phyloP scores from a whole-genome alignment of 495 filamentous ascomycete genomes.

The Pseudomonodictys pantanalensis region DNA sequence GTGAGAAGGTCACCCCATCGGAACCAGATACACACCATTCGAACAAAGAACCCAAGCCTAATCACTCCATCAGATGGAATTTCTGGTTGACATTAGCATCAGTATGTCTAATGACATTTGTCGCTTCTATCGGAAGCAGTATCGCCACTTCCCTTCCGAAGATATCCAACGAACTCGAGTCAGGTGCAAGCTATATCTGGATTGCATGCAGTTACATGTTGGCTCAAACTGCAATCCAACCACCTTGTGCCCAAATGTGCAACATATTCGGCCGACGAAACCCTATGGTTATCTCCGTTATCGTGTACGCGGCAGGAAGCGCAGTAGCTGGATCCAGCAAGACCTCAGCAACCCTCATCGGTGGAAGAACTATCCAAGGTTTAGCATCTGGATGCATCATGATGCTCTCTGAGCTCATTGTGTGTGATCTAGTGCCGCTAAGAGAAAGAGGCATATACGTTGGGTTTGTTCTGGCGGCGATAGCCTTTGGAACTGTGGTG shows the following conservation, averaged over 20 bases:
- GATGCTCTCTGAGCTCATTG: constrained; percentile 39
- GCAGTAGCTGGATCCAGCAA: constrained; percentile 14
- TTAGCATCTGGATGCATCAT: constrained; percentile 15
- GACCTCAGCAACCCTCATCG: constrained; percentile 17
- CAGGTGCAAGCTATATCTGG: constrained; percentile 54
- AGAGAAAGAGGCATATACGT: constrained; percentile 42
- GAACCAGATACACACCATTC: too few relatives aligned
- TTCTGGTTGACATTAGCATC: too few relatives aligned
- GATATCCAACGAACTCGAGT: too few relatives aligned
- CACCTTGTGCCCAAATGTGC: constrained; percentile 20
- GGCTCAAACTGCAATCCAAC: constrained; percentile 25
- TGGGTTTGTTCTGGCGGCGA: constrained; percentile 31
- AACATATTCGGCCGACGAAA: constrained; percentile 28
- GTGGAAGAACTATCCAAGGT: constrained; percentile 25
- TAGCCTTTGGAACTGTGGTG: constrained; percentile 34
- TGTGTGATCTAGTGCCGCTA: constrained; percentile 45
- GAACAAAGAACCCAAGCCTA: too few relatives aligned
- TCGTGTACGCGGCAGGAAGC: constrained; percentile 19
- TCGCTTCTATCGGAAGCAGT: too few relatives aligned
- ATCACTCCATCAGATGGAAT: too few relatives aligned
- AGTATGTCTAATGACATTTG: too few relatives aligned
- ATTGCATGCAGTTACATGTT: constrained; percentile 46
- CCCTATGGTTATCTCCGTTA: constrained; percentile 7
- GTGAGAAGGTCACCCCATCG: too few relatives aligned
- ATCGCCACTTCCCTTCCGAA: too few relatives aligned